A percentile compares a stretch with the other conserved stretches of the same genome.
Evolutionary conservation across 306 rosid genomes (phyloP).

Genomic region (Hippophae tibetana): DNA sequence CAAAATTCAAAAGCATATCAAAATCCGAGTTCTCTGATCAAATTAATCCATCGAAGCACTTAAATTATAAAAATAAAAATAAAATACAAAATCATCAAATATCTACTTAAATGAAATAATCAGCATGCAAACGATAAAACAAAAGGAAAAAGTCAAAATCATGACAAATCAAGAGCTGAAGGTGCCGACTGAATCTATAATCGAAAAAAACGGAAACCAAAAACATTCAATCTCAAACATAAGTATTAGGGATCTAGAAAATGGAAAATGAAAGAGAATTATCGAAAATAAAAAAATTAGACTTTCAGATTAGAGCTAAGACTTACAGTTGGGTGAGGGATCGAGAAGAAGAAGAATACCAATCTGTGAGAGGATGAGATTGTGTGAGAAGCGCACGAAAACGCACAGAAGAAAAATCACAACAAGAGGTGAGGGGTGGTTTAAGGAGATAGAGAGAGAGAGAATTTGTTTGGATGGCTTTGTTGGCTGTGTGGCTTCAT

Average conservation of each 20-base stretch:
- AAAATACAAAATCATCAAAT: neutral
- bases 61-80: neutral
- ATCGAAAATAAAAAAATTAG: conserved; percentile 18
- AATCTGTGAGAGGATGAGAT: conserved; percentile 51
- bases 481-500: conserved; percentile 35
- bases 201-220: neutral
- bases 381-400: conserved; percentile 50
- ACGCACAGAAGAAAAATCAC: conserved; percentile 35
- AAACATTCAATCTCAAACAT: neutral
- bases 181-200: neutral
- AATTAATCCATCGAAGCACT: conserved; percentile 14
- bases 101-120: conserved; percentile 9
- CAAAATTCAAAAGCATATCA: neutral
- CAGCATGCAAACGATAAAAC: conserved; percentile 22
- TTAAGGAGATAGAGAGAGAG: conserved; percentile 37
- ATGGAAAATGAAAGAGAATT: neutral
- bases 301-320: conserved; percentile 24
- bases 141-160: conserved; percentile 13
- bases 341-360: conserved; percentile 38
- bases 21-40: conserved; percentile 22
- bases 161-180: conserved; percentile 10
- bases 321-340: conserved; percentile 65
- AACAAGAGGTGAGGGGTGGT: conserved; percentile 28
- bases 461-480: conserved; percentile 47
- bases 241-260: conserved; percentile 49